Conservation (phyloP, 768 basidiomycete genomes). For the Serendipita indica region DNA sequence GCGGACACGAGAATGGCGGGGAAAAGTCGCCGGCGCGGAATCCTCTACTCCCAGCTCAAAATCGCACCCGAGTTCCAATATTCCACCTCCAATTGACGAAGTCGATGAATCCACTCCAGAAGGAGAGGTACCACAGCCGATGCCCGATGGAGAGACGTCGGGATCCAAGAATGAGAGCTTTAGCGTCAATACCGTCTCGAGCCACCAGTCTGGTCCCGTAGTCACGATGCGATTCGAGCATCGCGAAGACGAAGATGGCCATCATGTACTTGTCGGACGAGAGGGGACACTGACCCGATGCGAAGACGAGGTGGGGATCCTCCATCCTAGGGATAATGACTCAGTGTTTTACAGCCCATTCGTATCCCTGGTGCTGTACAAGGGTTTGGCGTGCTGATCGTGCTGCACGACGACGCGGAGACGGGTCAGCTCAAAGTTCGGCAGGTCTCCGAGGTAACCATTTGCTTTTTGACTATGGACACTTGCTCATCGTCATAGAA, state of each 20-base stretch:
- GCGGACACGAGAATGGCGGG: neutral
- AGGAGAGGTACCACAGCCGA: constrained; percentile 8
- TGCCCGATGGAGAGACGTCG: neutral
- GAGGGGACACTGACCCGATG: constrained; percentile 52
- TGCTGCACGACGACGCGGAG: constrained; percentile 45
- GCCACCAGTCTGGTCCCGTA: constrained; percentile 19
- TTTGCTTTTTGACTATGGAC: neutral
- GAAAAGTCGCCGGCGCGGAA: neutral
- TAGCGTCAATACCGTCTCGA: neutral
- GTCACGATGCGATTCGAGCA: constrained; percentile 55
- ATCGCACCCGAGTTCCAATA: neutral
- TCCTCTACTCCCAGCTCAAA: constrained; percentile 9
- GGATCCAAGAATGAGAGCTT: neutral
- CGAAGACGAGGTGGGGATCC: constrained; percentile 51
- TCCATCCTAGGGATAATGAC: neutral
- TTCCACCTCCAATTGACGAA: constrained; percentile 14
- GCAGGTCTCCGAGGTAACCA: constrained; percentile 63
- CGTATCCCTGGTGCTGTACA: constrained; percentile 70
- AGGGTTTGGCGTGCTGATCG: constrained; percentile 68
- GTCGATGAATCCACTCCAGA: constrained; percentile 12
- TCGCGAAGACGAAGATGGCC: constrained; percentile 44
- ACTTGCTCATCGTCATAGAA: constrained; percentile 33
- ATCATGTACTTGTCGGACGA: constrained; percentile 54
- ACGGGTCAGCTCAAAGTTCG: constrained; percentile 41
- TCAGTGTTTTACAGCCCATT: constrained; percentile 41